A percentile compares a stretch with the other conserved stretches of the same genome.
Evolutionary conservation across 768 basidiomycete species (phyloP).

Genomic region (Mycena polygramma): DNA sequence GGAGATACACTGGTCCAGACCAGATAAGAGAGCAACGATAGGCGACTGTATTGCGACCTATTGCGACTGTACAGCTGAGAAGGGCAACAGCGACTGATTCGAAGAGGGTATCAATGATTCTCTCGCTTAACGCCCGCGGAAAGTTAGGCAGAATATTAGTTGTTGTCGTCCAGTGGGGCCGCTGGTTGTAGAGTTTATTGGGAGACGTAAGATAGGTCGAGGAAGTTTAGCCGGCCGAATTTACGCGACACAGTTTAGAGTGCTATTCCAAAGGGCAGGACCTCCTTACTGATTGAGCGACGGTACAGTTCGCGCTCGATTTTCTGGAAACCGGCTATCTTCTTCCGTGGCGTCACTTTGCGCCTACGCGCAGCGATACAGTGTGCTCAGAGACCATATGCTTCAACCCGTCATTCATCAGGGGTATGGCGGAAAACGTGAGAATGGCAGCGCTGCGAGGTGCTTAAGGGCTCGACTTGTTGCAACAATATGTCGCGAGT

Average conservation of each 20-base stretch:
- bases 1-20: not conserved
- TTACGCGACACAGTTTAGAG: not conserved
- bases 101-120: not conserved
- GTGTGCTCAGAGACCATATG: not conserved
- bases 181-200: too few species aligned
- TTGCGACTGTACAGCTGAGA: not conserved
- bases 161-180: not conserved
- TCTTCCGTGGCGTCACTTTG: not conserved
- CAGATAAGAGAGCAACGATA: not conserved
- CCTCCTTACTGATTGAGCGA: not conserved
- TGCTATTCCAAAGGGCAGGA: not conserved
- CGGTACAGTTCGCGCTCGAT: not conserved
- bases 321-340: too few species aligned
- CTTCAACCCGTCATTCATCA: not conserved
- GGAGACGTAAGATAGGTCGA: too few species aligned
- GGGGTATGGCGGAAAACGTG: too few species aligned
- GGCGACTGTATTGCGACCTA: slow-evolving; percentile 1
- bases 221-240: too few species aligned
- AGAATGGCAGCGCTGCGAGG: too few species aligned
- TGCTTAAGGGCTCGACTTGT: too few species aligned
- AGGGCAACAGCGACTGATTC: not conserved
- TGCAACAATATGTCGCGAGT: too few species aligned
- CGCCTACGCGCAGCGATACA: not conserved
- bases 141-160: not conserved
- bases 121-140: not conserved